Evolutionary conservation across 2,329 filamentous ascomycete species (phyloP), one percentile per base, ranked within the genome.

Genomic region (Cladobotryum protrusum): DNA sequence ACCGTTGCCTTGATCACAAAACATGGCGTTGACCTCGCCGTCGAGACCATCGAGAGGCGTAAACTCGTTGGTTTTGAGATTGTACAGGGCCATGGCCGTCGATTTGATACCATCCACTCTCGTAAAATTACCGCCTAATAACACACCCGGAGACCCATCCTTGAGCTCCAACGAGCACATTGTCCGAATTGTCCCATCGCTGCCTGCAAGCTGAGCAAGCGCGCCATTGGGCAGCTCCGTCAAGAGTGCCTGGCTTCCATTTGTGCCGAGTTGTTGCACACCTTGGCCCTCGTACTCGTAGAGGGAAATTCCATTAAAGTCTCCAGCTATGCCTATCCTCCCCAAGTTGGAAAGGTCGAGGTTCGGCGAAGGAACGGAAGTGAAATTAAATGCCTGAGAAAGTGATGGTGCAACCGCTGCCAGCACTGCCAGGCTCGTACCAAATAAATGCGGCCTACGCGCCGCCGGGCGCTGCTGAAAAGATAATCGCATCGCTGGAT

Each of bases 51-150:
- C 70, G 36, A 96, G 70, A n/a, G 89, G 77, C 2, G 81, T 86
- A 45, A 96, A 76, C 35, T 78, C 68, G 41, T 81, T 81, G 4
- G 82, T 85, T 56, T 82, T 80, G 3, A 87, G 82, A 64, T 96
- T 82, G 70, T 91, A 90, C 43, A 95, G 67, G 19, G 91, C 93
- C 50, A 95, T 81, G 41, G 87, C 88, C 47, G 83, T 83, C 2
- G 90, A 89, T 62, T 87, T 73, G 50, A 85, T 77, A 52, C 83
- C 83, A 52, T 85, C 88, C 54, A 99, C 72, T 66, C 89, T 95
- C 32, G 93, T 97, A 65, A 99, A 99, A 72, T 97, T 97, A 43
- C 93, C 93, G 49, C 87, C 93, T 14, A 99, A 79, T 43, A 97
- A 79, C 24, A 97, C 80, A 37, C 86, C 85, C n/a, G 79, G 75